phyloP scores from a whole-genome alignment of 2,329 filamentous ascomycete genomes.

The Aspergillus hiratsukae region DNA sequence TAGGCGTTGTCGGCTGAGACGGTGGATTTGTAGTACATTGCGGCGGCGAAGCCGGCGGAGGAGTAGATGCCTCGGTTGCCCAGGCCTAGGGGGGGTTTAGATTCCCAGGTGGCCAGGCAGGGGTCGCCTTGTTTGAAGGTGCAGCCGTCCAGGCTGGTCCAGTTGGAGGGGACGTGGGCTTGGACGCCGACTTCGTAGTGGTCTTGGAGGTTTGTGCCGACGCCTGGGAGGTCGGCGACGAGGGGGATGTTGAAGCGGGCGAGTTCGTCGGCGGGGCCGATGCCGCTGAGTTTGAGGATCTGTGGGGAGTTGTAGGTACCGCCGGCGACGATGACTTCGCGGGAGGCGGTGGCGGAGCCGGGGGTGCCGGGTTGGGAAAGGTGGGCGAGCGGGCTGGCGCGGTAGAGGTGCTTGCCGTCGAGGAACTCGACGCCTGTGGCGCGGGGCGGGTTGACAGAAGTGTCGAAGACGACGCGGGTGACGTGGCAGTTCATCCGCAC shows the following conservation, averaged over 20 bases:
- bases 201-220: conserved; percentile 62
- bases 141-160: conserved; percentile 29
- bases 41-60: conserved; percentile 53
- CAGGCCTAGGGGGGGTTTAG: conserved; percentile 28
- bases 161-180: conserved; percentile 39
- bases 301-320: conserved; percentile 63
- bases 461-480: conserved; percentile 45
- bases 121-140: conserved; percentile 34
- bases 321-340: conserved; percentile 44
- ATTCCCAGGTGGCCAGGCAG: conserved; percentile 43
- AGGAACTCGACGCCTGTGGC: conserved; percentile 50
- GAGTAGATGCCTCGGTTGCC: conserved; percentile 40
- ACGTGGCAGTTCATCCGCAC: conserved; percentile 48
- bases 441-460: conserved; percentile 31
- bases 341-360: conserved; percentile 40
- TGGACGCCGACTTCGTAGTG: conserved; percentile 38
- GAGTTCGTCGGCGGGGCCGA: conserved; percentile 55
- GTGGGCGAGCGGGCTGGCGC: conserved; percentile 39
- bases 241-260: conserved; percentile 50
- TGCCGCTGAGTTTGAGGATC: conserved; percentile 61
- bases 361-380: conserved; percentile 27
- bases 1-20: conserved; percentile 41
- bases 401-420: conserved; percentile 45
- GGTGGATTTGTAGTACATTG: conserved; percentile 36
- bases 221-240: conserved; percentile 55